Conservation (phyloP, 768 basidiomycete species). For the Kondoa malvinella region DNA sequence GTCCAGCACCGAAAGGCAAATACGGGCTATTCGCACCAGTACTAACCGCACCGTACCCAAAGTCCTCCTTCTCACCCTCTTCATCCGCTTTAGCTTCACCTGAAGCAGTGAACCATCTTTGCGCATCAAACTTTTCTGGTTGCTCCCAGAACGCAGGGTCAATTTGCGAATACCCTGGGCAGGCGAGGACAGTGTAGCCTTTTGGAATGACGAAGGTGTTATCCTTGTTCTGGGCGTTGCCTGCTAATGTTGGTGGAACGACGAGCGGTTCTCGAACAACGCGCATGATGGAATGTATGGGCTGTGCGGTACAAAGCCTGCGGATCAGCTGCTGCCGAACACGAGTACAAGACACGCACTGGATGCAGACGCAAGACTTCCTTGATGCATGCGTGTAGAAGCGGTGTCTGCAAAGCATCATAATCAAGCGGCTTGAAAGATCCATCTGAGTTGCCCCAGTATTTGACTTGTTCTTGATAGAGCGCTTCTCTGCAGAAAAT, state of each 20-base stretch:
- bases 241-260: conserved; percentile 60
- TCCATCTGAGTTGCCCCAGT: conserved; percentile 56
- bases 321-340: too few relatives aligned
- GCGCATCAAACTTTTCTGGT: conserved; percentile 54
- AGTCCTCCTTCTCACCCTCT: conserved; percentile 75
- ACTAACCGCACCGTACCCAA: conserved; percentile 81
- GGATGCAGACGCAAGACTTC: conserved; percentile 88
- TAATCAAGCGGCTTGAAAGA: conserved; percentile 61
- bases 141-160: conserved; percentile 71
- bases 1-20: conserved; percentile 89
- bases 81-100: conserved; percentile 66
- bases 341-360: neutral
- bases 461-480: conserved; percentile 72
- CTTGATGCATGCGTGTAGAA: conserved; percentile 76
- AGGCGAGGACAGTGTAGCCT: conserved; percentile 76
- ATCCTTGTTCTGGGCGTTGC: conserved; percentile 45
- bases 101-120: conserved; percentile 67
- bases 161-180: conserved; percentile 68
- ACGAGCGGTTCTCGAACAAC: conserved; percentile 70
- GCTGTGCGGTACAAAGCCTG: too few relatives aligned
- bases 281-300: conserved; percentile 89
- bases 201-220: conserved; percentile 67
- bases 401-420: conserved; percentile 64
- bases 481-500: conserved; percentile 48
- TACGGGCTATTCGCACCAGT: conserved; percentile 26